These are phyloP conservation scores for Ensete ventricosum DNA, from an alignment of 176 grass and related monocot species.

Conservation along the genomic window DNA sequence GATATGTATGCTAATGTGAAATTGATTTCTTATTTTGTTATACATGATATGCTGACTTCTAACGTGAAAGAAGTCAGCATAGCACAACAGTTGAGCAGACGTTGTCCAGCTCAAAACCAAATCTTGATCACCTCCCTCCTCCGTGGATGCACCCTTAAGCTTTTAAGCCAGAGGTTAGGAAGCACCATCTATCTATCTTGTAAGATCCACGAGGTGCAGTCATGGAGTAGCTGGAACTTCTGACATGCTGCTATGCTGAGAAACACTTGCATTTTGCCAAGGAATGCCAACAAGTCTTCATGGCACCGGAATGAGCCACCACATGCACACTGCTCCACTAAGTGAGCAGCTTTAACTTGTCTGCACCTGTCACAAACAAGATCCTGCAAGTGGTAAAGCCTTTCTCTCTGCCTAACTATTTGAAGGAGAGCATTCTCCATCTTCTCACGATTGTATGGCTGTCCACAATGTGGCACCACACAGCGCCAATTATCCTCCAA, in stretches of 20 bases:
- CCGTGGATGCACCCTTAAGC: too few relatives aligned
- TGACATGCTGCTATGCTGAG: slow-evolving; percentile 39
- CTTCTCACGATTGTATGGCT: slow-evolving; percentile 73
- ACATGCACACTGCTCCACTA: slow-evolving; percentile 69
- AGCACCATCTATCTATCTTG: slow-evolving; percentile 29
- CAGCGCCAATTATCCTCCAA: slow-evolving; percentile 58
- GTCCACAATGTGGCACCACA: slow-evolving; percentile 43
- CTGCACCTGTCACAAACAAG: slow-evolving; percentile 71
- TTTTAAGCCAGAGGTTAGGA: too few relatives aligned
- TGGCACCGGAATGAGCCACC: slow-evolving; percentile 76
- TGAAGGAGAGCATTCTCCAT: slow-evolving; percentile 76
- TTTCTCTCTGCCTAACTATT: slow-evolving; percentile 79
- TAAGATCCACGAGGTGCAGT: slow-evolving; percentile 65
- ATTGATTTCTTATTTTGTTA: too few relatives aligned
- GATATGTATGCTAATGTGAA: too few relatives aligned
- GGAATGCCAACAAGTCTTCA: slow-evolving; percentile 42
- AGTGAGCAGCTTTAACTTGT: slow-evolving; percentile 79
- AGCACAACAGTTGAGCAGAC: too few relatives aligned
- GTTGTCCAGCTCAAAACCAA: too few relatives aligned
- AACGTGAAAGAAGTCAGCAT: too few relatives aligned
- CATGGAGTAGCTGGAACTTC: slow-evolving; percentile 58
- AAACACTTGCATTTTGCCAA: slow-evolving; percentile 75
- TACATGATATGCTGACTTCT: too few relatives aligned
- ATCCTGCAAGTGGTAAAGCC: slow-evolving; percentile 92
- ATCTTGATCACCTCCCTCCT: too few relatives aligned